Evolutionary conservation across 2,329 filamentous ascomycete genomes (phyloP).

Genomic region (Moelleriella libera): DNA sequence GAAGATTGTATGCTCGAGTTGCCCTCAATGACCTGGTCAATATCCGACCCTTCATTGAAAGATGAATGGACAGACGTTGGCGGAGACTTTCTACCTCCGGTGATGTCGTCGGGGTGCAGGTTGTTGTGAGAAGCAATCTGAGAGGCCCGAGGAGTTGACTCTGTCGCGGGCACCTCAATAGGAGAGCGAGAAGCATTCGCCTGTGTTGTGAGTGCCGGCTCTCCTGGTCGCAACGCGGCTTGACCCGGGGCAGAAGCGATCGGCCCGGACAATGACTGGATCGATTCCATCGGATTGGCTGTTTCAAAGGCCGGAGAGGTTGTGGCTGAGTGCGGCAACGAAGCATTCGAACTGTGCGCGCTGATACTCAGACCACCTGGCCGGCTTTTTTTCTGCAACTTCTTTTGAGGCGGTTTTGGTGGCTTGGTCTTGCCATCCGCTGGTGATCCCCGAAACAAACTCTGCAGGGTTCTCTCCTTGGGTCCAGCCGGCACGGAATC

Average conservation of each 20-base stretch:
- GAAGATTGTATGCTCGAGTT: constrained; percentile 14
- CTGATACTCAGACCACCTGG: constrained; percentile 69
- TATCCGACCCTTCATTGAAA: constrained; percentile 69
- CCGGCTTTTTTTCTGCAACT: constrained; percentile 74
- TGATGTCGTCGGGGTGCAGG: constrained; percentile 28
- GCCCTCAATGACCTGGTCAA: constrained; percentile 55
- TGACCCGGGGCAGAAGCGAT: not conserved
- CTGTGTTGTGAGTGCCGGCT: not conserved
- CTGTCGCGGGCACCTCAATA: not conserved
- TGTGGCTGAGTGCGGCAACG: constrained; percentile 37
- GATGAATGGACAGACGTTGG: constrained; percentile 64
- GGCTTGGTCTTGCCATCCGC: constrained; percentile 49
- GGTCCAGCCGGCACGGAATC: constrained; percentile 40
- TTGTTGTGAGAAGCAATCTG: constrained; percentile 27
- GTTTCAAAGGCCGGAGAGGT: constrained; percentile 32
- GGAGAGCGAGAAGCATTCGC: not conserved
- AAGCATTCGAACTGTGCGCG: constrained; percentile 79
- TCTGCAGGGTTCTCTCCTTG: constrained; percentile 54
- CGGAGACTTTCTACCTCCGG: constrained; percentile 59
- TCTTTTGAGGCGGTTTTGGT: constrained; percentile 46
- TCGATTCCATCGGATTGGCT: constrained; percentile 30
- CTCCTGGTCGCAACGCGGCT: not conserved
- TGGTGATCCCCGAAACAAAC: constrained; percentile 57
- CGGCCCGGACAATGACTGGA: constrained; percentile 4
- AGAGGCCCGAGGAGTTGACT: constrained; percentile 28